Conservation (phyloP, 2,329 filamentous ascomycete genomes). For the Parastagonospora nodorum region DNA sequence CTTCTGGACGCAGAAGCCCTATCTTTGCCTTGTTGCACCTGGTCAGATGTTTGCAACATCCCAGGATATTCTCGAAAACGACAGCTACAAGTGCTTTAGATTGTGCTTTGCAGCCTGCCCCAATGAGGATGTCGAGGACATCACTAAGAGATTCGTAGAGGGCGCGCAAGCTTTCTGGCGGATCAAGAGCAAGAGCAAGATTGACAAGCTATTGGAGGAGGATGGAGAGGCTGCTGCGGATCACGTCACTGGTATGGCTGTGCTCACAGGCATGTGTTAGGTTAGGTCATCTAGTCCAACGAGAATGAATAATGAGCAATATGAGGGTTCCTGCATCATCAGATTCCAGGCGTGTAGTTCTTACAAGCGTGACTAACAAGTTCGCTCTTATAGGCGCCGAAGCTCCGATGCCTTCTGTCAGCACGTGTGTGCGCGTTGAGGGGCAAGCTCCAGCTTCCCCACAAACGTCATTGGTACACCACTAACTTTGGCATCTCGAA, state of each 20-base stretch:
- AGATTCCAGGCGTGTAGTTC: not conserved
- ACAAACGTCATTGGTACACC: constrained; percentile 8
- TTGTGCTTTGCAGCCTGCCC: constrained; percentile 85
- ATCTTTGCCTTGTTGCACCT: constrained; percentile 71
- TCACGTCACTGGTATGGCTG: constrained; percentile 29
- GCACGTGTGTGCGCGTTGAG: not conserved
- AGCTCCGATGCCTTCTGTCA: not conserved
- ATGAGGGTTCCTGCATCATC: not conserved
- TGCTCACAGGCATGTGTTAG: constrained; percentile 40
- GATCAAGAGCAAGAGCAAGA: constrained; percentile 68
- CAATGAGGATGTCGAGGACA: constrained; percentile 68
- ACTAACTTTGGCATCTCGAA: not conserved
- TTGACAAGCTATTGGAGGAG: constrained; percentile 65
- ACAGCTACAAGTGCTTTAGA: constrained; percentile 74
- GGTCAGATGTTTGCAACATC: constrained; percentile 76
- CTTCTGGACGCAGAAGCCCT: constrained; percentile 70
- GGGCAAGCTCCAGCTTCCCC: constrained; percentile 4
- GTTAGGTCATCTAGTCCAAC: not conserved
- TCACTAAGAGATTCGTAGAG: constrained; percentile 67
- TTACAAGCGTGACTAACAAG: not conserved
- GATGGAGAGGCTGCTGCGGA: constrained; percentile 20
- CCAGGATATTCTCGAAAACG: constrained; percentile 59
- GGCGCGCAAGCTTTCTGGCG: constrained; percentile 78
- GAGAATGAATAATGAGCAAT: not conserved
- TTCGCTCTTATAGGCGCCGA: not conserved